These are phyloP conservation scores for Prunus padus DNA, from an alignment of 306 rosid genomes.

Conservation along the genomic window DNA sequence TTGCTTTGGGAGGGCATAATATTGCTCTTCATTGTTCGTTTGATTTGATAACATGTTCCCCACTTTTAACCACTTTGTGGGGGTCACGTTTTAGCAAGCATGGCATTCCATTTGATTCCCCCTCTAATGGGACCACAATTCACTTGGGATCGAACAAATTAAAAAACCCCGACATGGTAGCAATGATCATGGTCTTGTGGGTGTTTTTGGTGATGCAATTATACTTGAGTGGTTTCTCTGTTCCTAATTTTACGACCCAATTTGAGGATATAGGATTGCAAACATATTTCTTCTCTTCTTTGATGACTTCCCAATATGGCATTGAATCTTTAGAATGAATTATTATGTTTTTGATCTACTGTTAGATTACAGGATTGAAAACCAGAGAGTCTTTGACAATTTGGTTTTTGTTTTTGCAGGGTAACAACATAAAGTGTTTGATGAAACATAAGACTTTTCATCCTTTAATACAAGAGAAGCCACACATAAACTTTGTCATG, in stretches of 20 bases:
- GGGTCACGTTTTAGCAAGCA: constrained; percentile 39
- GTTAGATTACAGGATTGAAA: background rate
- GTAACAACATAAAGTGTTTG: no score
- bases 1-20: constrained; percentile 41
- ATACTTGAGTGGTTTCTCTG: background rate
- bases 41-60: constrained; percentile 50
- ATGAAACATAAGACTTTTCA: no score
- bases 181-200: constrained; percentile 3
- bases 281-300: background rate
- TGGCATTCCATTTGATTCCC: constrained; percentile 14
- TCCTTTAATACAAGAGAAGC: no score
- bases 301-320: background rate
- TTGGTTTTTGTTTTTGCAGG: no score
- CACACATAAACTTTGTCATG: background rate
- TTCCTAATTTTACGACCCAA: background rate
- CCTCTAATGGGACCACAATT: background rate
- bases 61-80: constrained; percentile 53
- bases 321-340: background rate
- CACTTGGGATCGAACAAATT: background rate
- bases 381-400: no score
- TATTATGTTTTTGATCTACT: background rate
- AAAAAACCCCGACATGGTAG: background rate
- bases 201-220: background rate
- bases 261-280: background rate
- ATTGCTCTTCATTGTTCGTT: constrained; percentile 43